phyloP scores from a whole-genome alignment of 768 basidiomycete genomes.

The Ephemerocybe angulata region DNA sequence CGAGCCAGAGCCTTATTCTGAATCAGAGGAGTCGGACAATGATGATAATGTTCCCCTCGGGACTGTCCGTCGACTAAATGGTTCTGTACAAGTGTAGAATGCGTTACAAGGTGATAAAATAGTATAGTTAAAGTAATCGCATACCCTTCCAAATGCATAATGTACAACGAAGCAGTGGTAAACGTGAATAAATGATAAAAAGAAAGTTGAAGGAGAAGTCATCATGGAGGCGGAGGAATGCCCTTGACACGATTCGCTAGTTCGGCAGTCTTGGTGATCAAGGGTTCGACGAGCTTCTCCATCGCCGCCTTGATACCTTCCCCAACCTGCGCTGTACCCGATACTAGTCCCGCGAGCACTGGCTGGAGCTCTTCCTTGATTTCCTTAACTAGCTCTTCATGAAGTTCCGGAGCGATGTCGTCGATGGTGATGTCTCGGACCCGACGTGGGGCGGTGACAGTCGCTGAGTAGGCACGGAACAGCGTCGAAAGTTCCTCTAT shows the following conservation, averaged over 20 bases:
- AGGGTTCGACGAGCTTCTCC: slow-evolving; percentile 25
- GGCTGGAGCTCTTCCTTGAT: slow-evolving; percentile 22
- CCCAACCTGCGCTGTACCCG: slow-evolving; percentile 21
- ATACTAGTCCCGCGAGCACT: slow-evolving; percentile 22
- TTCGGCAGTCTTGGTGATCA: slow-evolving; percentile 27
- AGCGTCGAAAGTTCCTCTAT: slow-evolving; percentile 23
- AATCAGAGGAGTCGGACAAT: slow-evolving; percentile 45
- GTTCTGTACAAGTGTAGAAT: slow-evolving; percentile 6
- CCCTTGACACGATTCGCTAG: slow-evolving; percentile 22
- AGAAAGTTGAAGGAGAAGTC: background rate
- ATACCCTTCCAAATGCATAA: too few relatives aligned
- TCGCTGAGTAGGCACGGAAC: slow-evolving; percentile 22
- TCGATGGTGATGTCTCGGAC: slow-evolving; percentile 17
- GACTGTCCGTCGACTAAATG: slow-evolving; percentile 8
- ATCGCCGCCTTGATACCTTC: slow-evolving; percentile 23
- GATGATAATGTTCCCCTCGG: slow-evolving; percentile 27
- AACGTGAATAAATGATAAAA: background rate
- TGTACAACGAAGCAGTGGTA: too few relatives aligned
- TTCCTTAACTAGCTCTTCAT: slow-evolving; percentile 8
- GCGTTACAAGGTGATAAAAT: background rate
- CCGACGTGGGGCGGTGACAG: too few relatives aligned
- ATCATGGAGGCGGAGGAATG: background rate
- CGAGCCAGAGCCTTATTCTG: slow-evolving; percentile 51
- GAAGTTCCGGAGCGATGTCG: slow-evolving; percentile 8
- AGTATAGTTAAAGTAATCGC: background rate